Base-by-base conservation (phyloP, 2,329 filamentous ascomycete species). In the Nakataea oryzae region DNA sequence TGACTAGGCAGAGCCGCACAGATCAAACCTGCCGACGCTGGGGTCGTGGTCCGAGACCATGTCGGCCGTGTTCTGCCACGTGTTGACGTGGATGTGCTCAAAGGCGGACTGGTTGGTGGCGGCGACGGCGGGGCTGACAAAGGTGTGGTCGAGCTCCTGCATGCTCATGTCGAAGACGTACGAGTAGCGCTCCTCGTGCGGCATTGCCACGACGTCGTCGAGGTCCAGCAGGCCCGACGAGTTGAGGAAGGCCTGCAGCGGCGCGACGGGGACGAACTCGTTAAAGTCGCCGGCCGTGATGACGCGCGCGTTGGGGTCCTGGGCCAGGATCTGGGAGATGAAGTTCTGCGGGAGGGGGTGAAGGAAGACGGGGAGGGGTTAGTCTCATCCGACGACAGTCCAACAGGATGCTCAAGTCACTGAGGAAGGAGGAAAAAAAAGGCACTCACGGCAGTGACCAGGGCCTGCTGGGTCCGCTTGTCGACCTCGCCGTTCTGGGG, bases 61-160 rank as follows among this genome's bases (percentile, higher is more conserved):
- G 61, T 81, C 81, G 32, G 76, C 79, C 63, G 73, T 79, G 32
- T 76, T 73, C 59, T 83, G 79, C 87, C 88, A 91, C 3, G 86
- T 86, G 71, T 89, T 90, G 60, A 90, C 75, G 74, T 90, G 88
- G 29, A 90, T 69, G 72, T 91, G 87, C 77, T 90, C 84, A 66
- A 84, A 84, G 67, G 76, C 72, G 21, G 78, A 65, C 17, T 58
- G n/a, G 9, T 61, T 62, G 14, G 12, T 73, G 4, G 72, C 69
- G 30, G 70, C 75, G 63, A 88, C 68, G 59, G 76, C 76, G 29
- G 79, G 75, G 69, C 84, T 88, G 62, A 89, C 79, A 66, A 81
- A 89, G 74, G 88, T 84, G 74, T 90, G 87, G 72, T 90, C 88
- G 24, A 91, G 76, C 69, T 86, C 80, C 75, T 90, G 84, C 63